Base-by-base conservation (phyloP, 441 rosid genomes). In the Macaranga tanarius region DNA sequence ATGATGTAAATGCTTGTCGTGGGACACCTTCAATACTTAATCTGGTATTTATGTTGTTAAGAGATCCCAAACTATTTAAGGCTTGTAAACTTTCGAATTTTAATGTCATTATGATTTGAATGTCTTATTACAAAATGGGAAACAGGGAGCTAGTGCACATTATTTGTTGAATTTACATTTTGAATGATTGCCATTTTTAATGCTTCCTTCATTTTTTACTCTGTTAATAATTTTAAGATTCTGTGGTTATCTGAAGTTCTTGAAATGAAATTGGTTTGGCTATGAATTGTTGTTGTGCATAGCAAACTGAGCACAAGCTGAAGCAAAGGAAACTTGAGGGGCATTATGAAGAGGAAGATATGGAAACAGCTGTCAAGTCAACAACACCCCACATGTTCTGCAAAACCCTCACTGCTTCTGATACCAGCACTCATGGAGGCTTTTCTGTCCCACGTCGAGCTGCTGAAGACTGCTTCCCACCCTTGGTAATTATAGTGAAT, bases 381-480 rank as follows among this genome's bases (percentile, higher is more conserved):
- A 85, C 82, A 42, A 88, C 95, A 4, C 93, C 96, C 16, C 99
- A 95, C 77, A 95, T 95, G 98, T 95, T 95, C 82, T 95, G 98
- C 78, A 95, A 95, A 88, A 95, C 99, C 13, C 92, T 95, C 28
- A 95, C 98, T 69, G 99, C 99, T 82, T 95, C 98, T 62, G 99
- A 95, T 79, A 95, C 99, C 20, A 92, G 99, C 75, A 95, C 99
- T 10, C 99, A 95, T 80, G 99, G 99, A 16, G 98, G 99, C 34
- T 95, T 95, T 82, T 95, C 98, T 44, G 98, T 95, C 57, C 99
- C 99, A 67, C 91, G 99, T 26, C 89, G 99, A 67, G 99, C 99
- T 62, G 99, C 99, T 3, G 99, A 95, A 79, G 99, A 95, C 80
- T 95, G 99, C 86, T 95, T 95, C 82, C 97, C 96, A 74, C 97